phyloP scores from a whole-genome alignment of 2,329 filamentous ascomycete species.

The Thermoascus crustaceus region DNA sequence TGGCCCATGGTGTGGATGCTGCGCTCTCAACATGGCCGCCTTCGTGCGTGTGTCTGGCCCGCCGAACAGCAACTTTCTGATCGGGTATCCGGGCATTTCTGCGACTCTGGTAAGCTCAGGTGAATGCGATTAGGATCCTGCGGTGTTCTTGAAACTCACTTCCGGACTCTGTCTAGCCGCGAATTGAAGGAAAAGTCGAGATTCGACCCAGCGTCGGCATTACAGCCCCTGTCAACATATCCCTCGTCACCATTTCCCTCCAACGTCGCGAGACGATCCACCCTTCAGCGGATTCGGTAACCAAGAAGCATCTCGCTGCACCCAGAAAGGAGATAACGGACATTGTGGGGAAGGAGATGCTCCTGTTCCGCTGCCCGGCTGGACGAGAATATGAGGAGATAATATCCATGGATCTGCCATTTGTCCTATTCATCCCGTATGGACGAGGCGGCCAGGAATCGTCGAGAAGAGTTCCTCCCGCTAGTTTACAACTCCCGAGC shows the following conservation, averaged over 20 bases:
- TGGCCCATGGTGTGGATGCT: constrained; percentile 31
- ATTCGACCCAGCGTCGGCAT: constrained; percentile 79
- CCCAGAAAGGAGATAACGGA: constrained; percentile 86
- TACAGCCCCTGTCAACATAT: constrained; percentile 82
- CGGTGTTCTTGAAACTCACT: constrained; percentile 13
- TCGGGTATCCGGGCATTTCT: constrained; percentile 96
- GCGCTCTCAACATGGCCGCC: constrained; percentile 53
- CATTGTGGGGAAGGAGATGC: constrained; percentile 89
- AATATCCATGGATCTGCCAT: constrained; percentile 92
- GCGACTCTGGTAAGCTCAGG: constrained; percentile 73
- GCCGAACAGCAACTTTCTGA: constrained; percentile 92
- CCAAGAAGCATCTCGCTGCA: constrained; percentile 83
- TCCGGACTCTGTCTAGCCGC: constrained; percentile 56
- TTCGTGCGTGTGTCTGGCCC: constrained; percentile 95
- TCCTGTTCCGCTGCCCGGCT: constrained; percentile 77
- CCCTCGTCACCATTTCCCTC: constrained; percentile 86
- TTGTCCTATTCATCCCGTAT: constrained; percentile 94
- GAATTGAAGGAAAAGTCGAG: constrained; percentile 96
- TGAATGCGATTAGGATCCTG: neutral
- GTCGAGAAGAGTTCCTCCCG: constrained; percentile 81
- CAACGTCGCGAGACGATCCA: constrained; percentile 94
- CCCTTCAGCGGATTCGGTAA: constrained; percentile 85
- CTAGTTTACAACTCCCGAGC: constrained; percentile 80
- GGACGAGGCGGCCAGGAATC: constrained; percentile 84
- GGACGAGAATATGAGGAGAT: constrained; percentile 82